Base-by-base conservation (phyloP, 176 grass and related monocot genomes). In the Tillandsia fasciculata region DNA sequence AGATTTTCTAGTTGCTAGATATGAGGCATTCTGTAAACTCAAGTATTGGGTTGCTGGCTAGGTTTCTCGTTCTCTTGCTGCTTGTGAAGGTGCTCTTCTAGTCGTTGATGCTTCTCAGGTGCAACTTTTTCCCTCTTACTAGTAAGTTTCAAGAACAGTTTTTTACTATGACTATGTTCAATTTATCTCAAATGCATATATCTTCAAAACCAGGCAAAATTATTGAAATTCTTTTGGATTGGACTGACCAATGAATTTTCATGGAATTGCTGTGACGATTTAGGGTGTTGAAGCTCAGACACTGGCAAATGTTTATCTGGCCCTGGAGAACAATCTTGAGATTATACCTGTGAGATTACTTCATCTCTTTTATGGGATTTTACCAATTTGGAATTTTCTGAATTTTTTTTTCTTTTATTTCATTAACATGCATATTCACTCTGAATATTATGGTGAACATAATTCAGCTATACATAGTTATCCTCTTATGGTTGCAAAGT, bases 91-190 rank as follows among this genome's bases (percentile, higher is more conserved):
- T 68, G 92, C 88, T 67, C 86, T 96, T 76, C 86, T 96, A 63
- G 88, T 96, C 20, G 86, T 96, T 73, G 92, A 96, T 76, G 92
- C 92, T 79, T 96, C 92, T 81, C 92, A 96, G 92, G 92, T 96
- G 83, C 86, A 87, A 26, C 85, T 89, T 78, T 85, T 89, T 80
- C 65, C 80, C 77, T 52, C 71, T 83, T 76, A 72, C 77, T 76
- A 22, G 71, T 85, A 94, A 83, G 81, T 90, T 90, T 72, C 63
- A 82, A 70, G 72, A 70, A 67, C 29, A 24, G 57, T 50, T 2
- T 26, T 28, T 18, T 29, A 2, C 64, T 13, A 12, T 26, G 64
- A 51, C 12, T 10, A 27, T 14, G 52, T 18, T 17, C 33, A 6
- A 42, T 42, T 42, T 42, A 42, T 42, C 33, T 42, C 33, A 42